Base-by-base conservation (phyloP, 2,329 filamentous ascomycete species). In the Pestalotiopsis sp. region DNA sequence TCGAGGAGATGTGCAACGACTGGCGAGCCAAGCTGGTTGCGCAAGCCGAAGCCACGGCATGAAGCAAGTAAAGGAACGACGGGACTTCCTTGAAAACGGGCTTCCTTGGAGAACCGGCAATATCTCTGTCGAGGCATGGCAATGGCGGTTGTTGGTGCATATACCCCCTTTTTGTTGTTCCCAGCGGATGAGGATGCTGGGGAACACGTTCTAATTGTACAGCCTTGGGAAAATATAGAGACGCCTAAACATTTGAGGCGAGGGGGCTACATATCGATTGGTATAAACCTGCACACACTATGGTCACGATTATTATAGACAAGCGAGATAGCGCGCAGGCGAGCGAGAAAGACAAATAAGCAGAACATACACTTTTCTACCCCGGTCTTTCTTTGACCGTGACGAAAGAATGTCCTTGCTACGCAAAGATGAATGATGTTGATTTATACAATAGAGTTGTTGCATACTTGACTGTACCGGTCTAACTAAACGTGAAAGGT, bases 1-100 rank as follows among this genome's bases (percentile, higher is more conserved):
- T 99, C 76, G 95, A 98, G 80, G 91, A 94, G 77, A 91, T 95
- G 1, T 98, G 94, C 81, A 91, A 95, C 68, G 88, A 89, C 68
- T 96, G 95, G 92, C 89, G 95, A 77, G 90, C 91, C 76, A 88
- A 92, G 73, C 82, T 97, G 62, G 86, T 94, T 70, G 90, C 87
- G 14, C 87, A 90, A 76, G 87, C 86, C n/a, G 87, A 87, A 72
- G 80, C 84, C 31, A 77, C 80, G 31, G 77, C 31, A 66, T 59
- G 41, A 62, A 27, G 56, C 23, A 25, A 17, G 57, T 12, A 36
- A 27, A 23, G 7, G 45, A 23, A 23, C 1, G 9, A 52, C 6
- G n/a, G 2, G 2, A n/a, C 9, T 52, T 52, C 0, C 45, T 52
- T 52, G 7, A n/a, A 27, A 23, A 59, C 57, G 4, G 17, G 11